A percentile compares a stretch with the other conserved stretches of the same genome.
These are phyloP conservation scores for Allium cepa DNA, from an alignment of 106 monocot genomes.

Conservation along the genomic window DNA sequence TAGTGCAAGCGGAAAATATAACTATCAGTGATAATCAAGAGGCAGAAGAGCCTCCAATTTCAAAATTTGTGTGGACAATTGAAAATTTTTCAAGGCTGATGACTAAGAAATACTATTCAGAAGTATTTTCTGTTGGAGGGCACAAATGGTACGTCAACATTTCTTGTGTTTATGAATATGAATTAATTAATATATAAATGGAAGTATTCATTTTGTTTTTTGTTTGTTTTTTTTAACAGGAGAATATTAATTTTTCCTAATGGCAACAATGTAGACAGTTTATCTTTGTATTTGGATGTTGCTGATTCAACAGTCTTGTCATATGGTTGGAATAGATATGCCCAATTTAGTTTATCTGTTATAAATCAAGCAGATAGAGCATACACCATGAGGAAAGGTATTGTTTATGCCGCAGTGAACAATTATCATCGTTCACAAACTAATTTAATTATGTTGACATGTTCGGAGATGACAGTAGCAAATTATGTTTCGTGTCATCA, in stretches of 20 bases:
- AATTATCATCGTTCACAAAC: too few species aligned
- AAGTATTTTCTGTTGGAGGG: constrained; percentile 66
- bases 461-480: too few species aligned
- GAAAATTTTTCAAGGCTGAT: constrained; percentile 85
- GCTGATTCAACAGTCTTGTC: constrained; percentile 46
- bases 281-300: constrained; percentile 76
- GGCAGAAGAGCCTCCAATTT: constrained; percentile 69
- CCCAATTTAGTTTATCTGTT: constrained; percentile 59
- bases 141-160: constrained; percentile 65
- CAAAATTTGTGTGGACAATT: constrained; percentile 87
- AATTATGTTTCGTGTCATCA: too few species aligned
- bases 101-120: constrained; percentile 84
- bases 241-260: constrained; percentile 64
- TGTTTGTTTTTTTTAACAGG: constrained; percentile 17
- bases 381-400: constrained; percentile 61
- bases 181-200: too few species aligned
- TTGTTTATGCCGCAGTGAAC: too few species aligned
- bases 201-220: too few species aligned
- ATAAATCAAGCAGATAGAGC: constrained; percentile 49
- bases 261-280: constrained; percentile 65
- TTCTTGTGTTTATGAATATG: too few species aligned
- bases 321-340: constrained; percentile 71
- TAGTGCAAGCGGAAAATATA: constrained; percentile 35
- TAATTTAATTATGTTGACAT: too few species aligned
- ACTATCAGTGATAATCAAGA: constrained; percentile 68